phyloP scores from a whole-genome alignment of 495 filamentous ascomycete genomes.

The Achaetomiella virescens region DNA sequence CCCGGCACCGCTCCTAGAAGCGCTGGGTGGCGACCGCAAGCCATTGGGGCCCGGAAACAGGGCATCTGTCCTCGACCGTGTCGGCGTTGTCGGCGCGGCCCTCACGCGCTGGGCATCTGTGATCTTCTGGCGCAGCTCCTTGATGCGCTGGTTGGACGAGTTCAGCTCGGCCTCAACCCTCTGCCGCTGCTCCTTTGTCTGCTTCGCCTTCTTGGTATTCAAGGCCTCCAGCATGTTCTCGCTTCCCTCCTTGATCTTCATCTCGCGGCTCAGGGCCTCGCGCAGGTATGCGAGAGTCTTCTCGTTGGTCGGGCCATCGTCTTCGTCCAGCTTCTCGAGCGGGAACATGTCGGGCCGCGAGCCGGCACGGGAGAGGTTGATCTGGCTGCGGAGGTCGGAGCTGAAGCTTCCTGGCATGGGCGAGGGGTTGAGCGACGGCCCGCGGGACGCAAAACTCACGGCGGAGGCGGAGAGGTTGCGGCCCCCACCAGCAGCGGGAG shows the following conservation, averaged over 20 bases:
- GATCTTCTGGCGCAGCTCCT: slow-evolving; percentile 71
- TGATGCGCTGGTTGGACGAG: slow-evolving; percentile 84
- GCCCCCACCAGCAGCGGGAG: slow-evolving; percentile 31
- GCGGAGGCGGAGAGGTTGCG: slow-evolving; percentile 55
- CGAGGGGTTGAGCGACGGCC: slow-evolving; percentile 58
- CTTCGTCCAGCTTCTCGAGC: slow-evolving; percentile 59
- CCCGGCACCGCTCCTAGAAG: slow-evolving; percentile 43
- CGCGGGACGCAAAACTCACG: slow-evolving; percentile 56
- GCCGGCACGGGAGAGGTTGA: slow-evolving; percentile 57
- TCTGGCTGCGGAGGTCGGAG: slow-evolving; percentile 75
- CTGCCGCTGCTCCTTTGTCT: slow-evolving; percentile 82
- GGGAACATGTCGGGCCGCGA: slow-evolving; percentile 58
- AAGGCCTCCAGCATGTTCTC: slow-evolving; percentile 95
- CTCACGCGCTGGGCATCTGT: slow-evolving; percentile 58
- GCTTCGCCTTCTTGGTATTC: slow-evolving; percentile 90
- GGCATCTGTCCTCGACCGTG: slow-evolving; percentile 52
- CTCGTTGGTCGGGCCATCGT: slow-evolving; percentile 58
- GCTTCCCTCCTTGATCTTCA: slow-evolving; percentile 94
- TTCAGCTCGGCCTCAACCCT: slow-evolving; percentile 86
- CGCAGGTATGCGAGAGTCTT: slow-evolving; percentile 65
- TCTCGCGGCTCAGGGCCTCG: slow-evolving; percentile 83
- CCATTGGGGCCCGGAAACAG: slow-evolving; percentile 57
- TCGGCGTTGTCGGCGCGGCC: slow-evolving; percentile 65
- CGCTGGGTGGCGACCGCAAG: slow-evolving; percentile 60
- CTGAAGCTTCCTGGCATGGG: slow-evolving; percentile 87